phyloP scores from a whole-genome alignment of 2,329 filamentous ascomycete species.

The Celoporthe dispersa region DNA sequence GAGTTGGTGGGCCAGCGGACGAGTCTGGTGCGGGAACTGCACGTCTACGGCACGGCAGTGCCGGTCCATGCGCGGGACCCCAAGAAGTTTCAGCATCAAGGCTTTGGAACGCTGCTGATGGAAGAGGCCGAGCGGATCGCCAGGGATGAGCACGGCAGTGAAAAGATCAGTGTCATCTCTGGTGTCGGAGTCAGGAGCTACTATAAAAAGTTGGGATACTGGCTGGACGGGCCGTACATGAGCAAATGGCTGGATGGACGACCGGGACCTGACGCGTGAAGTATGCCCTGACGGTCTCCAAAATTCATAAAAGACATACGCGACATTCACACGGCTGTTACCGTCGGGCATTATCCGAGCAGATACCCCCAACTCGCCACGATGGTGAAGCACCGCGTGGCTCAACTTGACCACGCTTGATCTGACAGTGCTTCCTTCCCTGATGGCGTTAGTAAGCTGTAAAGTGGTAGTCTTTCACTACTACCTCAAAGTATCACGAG shows the following conservation, averaged over 20 bases:
- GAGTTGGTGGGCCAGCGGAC: conserved; percentile 87
- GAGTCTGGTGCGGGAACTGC: conserved; percentile 89
- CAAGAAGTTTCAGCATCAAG: conserved; percentile 97
- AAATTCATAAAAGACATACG: conserved; percentile 3
- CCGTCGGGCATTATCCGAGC: too few species aligned
- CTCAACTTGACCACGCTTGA: not conserved
- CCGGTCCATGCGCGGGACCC: conserved; percentile 94
- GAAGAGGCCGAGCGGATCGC: conserved; percentile 97
- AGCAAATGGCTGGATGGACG: conserved; percentile 66
- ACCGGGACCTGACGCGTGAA: conserved; percentile 33
- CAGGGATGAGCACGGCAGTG: conserved; percentile 88
- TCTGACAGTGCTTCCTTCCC: not conserved
- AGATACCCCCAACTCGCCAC: not conserved
- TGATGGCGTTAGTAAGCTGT: not conserved
- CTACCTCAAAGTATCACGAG: not conserved
- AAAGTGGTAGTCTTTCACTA: not conserved
- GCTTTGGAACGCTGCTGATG: conserved; percentile 95
- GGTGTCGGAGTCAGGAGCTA: conserved; percentile 95
- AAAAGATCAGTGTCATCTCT: conserved; percentile 97
- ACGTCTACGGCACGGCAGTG: conserved; percentile 97
- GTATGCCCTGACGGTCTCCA: not conserved
- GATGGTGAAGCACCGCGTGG: not conserved
- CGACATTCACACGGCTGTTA: conserved; percentile 43
- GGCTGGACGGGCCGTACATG: conserved; percentile 88
- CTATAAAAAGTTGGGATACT: conserved; percentile 91